phyloP scores from a whole-genome alignment of 208 protist genomes.

The Leishmania mexicana region DNA sequence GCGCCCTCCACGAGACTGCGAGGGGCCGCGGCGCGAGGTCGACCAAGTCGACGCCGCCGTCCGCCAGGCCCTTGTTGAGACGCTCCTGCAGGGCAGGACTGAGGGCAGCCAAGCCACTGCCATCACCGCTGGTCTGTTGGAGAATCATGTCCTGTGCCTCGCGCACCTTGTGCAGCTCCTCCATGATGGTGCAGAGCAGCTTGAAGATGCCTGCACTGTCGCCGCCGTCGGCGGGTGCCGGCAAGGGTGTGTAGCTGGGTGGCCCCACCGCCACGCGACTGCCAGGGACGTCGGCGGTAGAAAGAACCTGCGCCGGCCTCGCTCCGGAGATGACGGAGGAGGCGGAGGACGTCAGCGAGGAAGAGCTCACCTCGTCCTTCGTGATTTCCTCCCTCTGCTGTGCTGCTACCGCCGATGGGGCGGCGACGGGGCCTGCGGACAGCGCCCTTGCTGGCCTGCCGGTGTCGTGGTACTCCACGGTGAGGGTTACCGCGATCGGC shows the following conservation, averaged over 20 bases:
- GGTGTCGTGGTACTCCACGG: conserved; percentile 80
- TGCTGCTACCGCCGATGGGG: background rate
- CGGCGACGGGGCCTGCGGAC: conserved; percentile 4
- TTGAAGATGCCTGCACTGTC: conserved; percentile 65
- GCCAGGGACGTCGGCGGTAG: conserved; percentile 19
- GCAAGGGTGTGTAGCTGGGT: background rate
- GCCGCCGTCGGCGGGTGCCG: background rate
- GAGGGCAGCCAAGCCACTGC: conserved; percentile 17
- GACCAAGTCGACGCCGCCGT: conserved; percentile 55
- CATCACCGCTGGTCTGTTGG: conserved; percentile 18
- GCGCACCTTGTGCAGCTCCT: conserved; percentile 81
- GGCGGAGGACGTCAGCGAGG: conserved; percentile 3
- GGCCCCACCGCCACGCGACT: background rate
- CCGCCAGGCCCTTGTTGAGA: conserved; percentile 50
- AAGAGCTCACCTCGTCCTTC: conserved; percentile 8
- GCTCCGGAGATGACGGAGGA: background rate
- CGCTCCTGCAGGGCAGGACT: conserved; percentile 53
- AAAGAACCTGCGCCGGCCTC: conserved; percentile 19
- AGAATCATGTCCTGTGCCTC: conserved; percentile 71
- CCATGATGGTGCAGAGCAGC: conserved; percentile 82
- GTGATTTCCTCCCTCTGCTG: conserved; percentile 22
- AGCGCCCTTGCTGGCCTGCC: conserved; percentile 8
- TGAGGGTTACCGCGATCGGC: conserved; percentile 75
- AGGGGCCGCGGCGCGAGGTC: conserved; percentile 72
- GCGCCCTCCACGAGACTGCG: conserved; percentile 72